Base-by-base conservation (phyloP, 78 protist species). In the Trichosphaerium sp. region DNA sequence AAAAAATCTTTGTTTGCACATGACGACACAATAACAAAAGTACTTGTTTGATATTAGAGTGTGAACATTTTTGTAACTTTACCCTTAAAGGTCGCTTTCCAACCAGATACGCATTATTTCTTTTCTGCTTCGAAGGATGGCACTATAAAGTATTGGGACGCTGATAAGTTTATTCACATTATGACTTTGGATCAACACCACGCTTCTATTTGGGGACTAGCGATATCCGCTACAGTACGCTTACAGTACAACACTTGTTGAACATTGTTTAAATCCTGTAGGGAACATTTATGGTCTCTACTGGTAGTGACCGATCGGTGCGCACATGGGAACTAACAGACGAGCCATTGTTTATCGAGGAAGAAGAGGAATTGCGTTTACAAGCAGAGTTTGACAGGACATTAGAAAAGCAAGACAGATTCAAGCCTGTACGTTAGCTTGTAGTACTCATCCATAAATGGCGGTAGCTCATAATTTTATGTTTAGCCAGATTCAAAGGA, bases 1-100 rank as follows among this genome's bases (percentile, higher is more conserved):
- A 88, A 84, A 61, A 39, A 63, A 54, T 84, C 91, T 28, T 3
- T 93, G 23, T 74, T 86, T 51, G 98, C 97, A 23, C 98, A 93
- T 83, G 78, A 68, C 21, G 98, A 88, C 72, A 34, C 54, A 23
- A 83, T 96, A 56, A 91, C 34, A 79, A 25, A 32, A 5, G 76
- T 78, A 18, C 34, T 3, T 44, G 15, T 44, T 15, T n/a, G n/a
- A n/a, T n/a, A n/a, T n/a, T n/a, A n/a, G n/a, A n/a, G n/a, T n/a
- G n/a, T n/a, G n/a, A n/a, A n/a, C n/a, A n/a, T n/a, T n/a, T n/a
- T n/a, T n/a, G n/a, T n/a, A n/a, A n/a, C n/a, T n/a, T n/a, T n/a
- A n/a, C n/a, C n/a, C n/a, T n/a, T 63, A 75, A 58, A 63, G 32
- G 72, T 90, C 29, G 51, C 60, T 5, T 90, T 89, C 52, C 83